Evolutionary conservation across 1,139 yeast species (phyloP).

Genomic region (Yamadazyma membranifaciens): DNA sequence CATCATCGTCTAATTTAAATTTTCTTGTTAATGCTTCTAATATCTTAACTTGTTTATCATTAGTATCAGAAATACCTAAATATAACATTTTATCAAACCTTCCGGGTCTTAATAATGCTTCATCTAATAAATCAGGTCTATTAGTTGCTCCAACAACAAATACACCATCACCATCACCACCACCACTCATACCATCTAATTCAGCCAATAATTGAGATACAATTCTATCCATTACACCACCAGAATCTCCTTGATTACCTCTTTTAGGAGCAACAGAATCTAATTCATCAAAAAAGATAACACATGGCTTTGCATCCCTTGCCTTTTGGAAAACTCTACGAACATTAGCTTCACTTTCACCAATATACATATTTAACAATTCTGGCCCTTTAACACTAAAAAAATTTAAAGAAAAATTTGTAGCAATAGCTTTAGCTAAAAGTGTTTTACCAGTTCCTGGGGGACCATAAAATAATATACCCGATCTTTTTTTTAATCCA

Average conservation of each 20-base stretch:
- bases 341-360: conserved; percentile 97
- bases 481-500: conserved; percentile 91
- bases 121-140: conserved; percentile 91
- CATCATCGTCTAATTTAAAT: conserved; percentile 60
- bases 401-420: conserved; percentile 88
- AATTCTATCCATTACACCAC: conserved; percentile 97
- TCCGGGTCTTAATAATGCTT: conserved; percentile 92
- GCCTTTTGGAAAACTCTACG: conserved; percentile 92
- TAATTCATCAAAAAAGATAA: conserved; percentile 92
- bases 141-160: conserved; percentile 98
- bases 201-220: conserved; percentile 94
- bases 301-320: conserved; percentile 95
- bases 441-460: conserved; percentile 98
- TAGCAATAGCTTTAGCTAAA: conserved; percentile 93
- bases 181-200: conserved; percentile 89
- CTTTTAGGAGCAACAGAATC: conserved; percentile 98
- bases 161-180: conserved; percentile 76
- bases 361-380: conserved; percentile 92
- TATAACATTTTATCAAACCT: conserved; percentile 94
- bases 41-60: conserved; percentile 83
- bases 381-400: conserved; percentile 97
- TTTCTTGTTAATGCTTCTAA: conserved; percentile 87
- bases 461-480: conserved; percentile 93
- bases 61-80: conserved; percentile 88
- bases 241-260: conserved; percentile 97